Conservation (phyloP, 805 yeast species). For the Diddensiella santjacobensis region DNA sequence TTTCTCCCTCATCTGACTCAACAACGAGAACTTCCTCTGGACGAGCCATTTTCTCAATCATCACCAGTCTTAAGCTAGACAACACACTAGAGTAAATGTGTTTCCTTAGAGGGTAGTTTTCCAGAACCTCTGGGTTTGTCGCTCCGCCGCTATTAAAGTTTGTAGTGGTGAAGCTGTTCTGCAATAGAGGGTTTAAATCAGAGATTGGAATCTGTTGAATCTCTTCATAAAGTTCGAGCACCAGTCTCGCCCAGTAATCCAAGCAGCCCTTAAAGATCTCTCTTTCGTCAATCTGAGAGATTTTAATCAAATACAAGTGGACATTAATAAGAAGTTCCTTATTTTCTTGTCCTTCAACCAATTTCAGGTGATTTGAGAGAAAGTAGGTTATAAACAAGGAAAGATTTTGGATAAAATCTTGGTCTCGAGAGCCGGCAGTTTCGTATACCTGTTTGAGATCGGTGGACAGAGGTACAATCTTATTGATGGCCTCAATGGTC, state of each 20-base stretch:
- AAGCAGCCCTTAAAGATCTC: slow-evolving; percentile 93
- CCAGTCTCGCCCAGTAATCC: slow-evolving; percentile 90
- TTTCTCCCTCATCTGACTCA: slow-evolving; percentile 98
- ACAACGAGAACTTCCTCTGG: slow-evolving; percentile 97
- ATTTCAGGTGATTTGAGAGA: slow-evolving; percentile 68
- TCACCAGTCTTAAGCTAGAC: slow-evolving; percentile 82
- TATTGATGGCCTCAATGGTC: slow-evolving; percentile 64
- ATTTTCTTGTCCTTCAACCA: slow-evolving; percentile 44
- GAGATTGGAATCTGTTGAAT: slow-evolving; percentile 73
- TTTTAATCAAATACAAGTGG: slow-evolving; percentile 74
- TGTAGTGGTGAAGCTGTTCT: slow-evolving; percentile 42
- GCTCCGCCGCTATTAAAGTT: slow-evolving; percentile 59
- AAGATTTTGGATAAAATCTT: slow-evolving; percentile 90
- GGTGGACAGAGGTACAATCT: slow-evolving; percentile 66
- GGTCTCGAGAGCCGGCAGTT: slow-evolving; percentile 75
- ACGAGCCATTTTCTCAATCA: slow-evolving; percentile 95
- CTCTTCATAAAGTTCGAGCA: slow-evolving; percentile 77
- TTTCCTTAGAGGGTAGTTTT: slow-evolving; percentile 78
- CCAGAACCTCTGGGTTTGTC: slow-evolving; percentile 72
- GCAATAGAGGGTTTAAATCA: slow-evolving; percentile 72
- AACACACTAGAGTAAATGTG: slow-evolving; percentile 77
- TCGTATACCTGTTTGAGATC: slow-evolving; percentile 71
- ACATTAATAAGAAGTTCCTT: slow-evolving; percentile 63
- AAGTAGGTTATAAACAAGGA: slow-evolving; percentile 90
- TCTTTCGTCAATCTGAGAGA: slow-evolving; percentile 90